A percentile compares a stretch with the other conserved stretches of the same genome.
phyloP scores from a whole-genome alignment of 1,284 basidiomycete species.

The Dichomitus squalens region DNA sequence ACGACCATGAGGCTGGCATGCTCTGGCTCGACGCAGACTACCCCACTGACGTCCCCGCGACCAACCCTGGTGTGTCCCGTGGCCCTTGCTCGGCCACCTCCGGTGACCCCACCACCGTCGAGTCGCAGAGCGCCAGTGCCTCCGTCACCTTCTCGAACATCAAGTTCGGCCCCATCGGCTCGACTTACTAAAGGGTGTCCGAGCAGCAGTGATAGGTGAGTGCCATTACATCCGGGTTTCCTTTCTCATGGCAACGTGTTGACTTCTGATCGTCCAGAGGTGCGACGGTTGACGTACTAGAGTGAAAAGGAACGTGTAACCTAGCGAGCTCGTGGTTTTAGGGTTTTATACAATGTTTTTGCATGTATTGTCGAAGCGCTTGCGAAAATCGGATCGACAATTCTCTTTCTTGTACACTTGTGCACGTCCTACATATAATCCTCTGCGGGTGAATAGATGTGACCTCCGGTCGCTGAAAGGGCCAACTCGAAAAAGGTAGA shows the following conservation, averaged over 20 bases:
- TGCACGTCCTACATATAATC: too few relatives aligned
- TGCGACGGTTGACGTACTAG: background rate
- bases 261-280: background rate
- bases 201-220: background rate
- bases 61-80: constrained; percentile 38
- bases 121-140: constrained; percentile 24
- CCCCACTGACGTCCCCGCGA: constrained; percentile 33
- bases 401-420: background rate
- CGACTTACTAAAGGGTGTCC: constrained; percentile 27
- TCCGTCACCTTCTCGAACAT: constrained; percentile 41
- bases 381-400: background rate
- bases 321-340: background rate
- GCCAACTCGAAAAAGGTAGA: background rate
- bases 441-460: too few relatives aligned
- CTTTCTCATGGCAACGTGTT: background rate
- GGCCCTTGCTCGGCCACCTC: constrained; percentile 40
- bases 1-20: constrained; percentile 42
- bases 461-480: background rate
- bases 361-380: background rate
- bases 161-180: constrained; percentile 39
- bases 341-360: background rate
- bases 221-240: background rate
- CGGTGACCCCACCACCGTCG: constrained; percentile 36
- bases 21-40: constrained; percentile 44
- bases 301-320: background rate